Conservation (phyloP, 23 red algal species). For the Chondrus crispus region DNA sequence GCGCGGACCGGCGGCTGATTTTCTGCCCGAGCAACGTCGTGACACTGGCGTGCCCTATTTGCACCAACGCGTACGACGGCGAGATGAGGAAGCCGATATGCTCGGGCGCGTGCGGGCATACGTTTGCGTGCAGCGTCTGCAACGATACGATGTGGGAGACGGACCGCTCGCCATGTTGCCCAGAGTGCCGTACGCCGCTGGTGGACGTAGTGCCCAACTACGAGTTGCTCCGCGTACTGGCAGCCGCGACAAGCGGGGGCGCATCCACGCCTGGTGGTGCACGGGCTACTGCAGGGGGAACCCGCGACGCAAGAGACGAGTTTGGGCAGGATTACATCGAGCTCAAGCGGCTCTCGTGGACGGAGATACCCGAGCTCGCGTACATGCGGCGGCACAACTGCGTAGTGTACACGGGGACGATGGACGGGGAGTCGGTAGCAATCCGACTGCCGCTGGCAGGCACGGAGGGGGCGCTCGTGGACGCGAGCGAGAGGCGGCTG, state of each 20-base stretch:
- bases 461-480: neutral
- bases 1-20: neutral
- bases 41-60: neutral
- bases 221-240: neutral
- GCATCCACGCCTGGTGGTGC: neutral
- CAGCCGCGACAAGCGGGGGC: neutral
- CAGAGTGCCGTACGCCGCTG: neutral
- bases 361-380: neutral
- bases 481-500: neutral
- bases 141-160: neutral
- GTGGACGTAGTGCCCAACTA: neutral
- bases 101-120: neutral
- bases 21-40: neutral
- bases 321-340: neutral
- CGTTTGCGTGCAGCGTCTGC: neutral
- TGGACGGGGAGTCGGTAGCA: conserved; percentile 2
- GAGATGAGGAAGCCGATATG: neutral
- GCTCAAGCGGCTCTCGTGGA: neutral
- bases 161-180: neutral
- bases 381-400: neutral
- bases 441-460: neutral
- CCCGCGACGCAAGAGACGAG: too few species aligned
- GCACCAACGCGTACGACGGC: neutral
- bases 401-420: neutral
- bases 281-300: too few species aligned